Evolutionary conservation across 148 eudicot genomes (phyloP).

Genomic region (Simmondsia chinensis): DNA sequence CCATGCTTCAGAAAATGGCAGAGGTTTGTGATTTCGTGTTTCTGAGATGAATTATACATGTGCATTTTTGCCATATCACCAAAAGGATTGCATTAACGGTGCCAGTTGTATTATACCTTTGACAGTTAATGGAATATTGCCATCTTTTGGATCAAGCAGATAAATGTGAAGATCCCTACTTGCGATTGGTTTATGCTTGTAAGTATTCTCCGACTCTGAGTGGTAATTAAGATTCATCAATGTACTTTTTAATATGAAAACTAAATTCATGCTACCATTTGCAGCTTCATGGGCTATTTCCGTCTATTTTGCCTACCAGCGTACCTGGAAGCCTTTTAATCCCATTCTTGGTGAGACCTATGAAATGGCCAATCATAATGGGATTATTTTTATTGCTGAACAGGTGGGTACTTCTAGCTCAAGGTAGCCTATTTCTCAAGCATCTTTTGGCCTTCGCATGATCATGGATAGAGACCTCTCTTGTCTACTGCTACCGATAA

Average conservation of each 20-base stretch:
- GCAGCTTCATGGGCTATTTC: slow-evolving; percentile 88
- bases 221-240: not conserved
- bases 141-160: slow-evolving; percentile 86
- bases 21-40: slow-evolving; percentile 54
- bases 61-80: not conserved
- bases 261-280: slow-evolving; percentile 6
- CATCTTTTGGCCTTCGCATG: too few relatives aligned
- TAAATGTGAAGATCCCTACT: slow-evolving; percentile 90
- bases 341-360: slow-evolving; percentile 99
- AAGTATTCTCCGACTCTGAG: slow-evolving; percentile 17
- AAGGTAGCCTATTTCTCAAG: not conserved
- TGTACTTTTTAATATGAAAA: not conserved
- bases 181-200: slow-evolving; percentile 92
- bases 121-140: slow-evolving; percentile 89
- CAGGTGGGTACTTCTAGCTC: slow-evolving; percentile 47
- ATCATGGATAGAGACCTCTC: too few relatives aligned
- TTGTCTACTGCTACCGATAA: too few relatives aligned
- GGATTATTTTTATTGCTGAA: slow-evolving; percentile 77
- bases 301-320: slow-evolving; percentile 74
- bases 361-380: slow-evolving; percentile 85
- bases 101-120: slow-evolving; percentile 9
- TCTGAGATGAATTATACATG: not conserved
- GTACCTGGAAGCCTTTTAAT: slow-evolving; percentile 99
- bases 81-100: slow-evolving; percentile 6
- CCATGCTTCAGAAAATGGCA: slow-evolving; percentile 98